Evolutionary conservation across 2,329 filamentous ascomycete genomes (phyloP).

Genomic region (Eurotiales sp.): DNA sequence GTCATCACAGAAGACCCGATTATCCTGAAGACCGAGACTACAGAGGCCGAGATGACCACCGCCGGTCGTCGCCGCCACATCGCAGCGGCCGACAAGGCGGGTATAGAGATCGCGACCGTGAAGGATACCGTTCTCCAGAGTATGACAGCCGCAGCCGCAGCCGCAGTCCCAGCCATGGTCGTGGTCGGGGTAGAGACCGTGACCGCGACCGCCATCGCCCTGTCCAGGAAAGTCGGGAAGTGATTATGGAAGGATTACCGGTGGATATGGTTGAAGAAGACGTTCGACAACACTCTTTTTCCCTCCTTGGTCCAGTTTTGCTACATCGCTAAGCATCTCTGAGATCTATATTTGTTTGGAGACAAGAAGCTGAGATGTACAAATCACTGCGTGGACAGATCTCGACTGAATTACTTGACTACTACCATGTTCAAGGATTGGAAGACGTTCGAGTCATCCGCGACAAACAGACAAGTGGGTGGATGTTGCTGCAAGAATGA

Average conservation of each 20-base stretch:
- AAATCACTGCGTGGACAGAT: conserved; percentile 47
- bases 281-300: conserved; percentile 36
- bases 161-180: conserved; percentile 29
- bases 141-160: conserved; percentile 32
- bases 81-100: conserved; percentile 28
- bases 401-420: conserved; percentile 51
- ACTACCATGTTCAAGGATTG: conserved; percentile 50
- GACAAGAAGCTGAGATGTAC: conserved; percentile 39
- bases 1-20: conserved; percentile 35
- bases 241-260: conserved; percentile 50
- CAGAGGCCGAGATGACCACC: conserved; percentile 35
- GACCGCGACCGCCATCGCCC: conserved; percentile 29
- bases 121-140: conserved; percentile 42
- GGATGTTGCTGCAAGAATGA: background rate
- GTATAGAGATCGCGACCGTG: conserved; percentile 45
- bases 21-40: conserved; percentile 31
- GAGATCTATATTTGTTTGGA: conserved; percentile 19
- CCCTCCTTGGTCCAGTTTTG: conserved; percentile 26
- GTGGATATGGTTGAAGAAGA: conserved; percentile 50
- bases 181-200: conserved; percentile 33
- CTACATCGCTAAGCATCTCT: conserved; percentile 14
- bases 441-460: conserved; percentile 57
- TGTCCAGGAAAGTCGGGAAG: conserved; percentile 45
- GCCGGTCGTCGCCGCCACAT: conserved; percentile 34
- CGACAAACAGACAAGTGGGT: conserved; percentile 55